Base-by-base conservation (phyloP, 2,329 filamentous ascomycete species). In the Stemphylium vesicarium region DNA sequence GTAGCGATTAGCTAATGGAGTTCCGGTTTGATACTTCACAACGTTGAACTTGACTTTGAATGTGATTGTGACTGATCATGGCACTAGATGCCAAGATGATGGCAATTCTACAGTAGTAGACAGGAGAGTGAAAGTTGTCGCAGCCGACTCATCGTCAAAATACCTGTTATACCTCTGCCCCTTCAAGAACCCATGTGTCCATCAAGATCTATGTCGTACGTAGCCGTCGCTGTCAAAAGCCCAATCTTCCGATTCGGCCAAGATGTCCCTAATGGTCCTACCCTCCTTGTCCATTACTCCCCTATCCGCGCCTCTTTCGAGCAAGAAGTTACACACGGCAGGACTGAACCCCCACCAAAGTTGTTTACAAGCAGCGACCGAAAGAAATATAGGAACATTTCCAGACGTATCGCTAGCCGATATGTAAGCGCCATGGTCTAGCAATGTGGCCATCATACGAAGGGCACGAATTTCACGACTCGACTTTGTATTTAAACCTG, bases 1-100 rank as follows among this genome's bases (percentile, higher is more conserved):
- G 59, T 64, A 67, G 65, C 63, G 54, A 57, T 52, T 67, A 69
- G 65, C 63, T 61, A 65, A 67, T 59, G 64, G 63, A 67, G 65
- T 69, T 69, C 59, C 59, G 65, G 63, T 42, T 64, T 53, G 42
- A 55, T 56, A 62, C 53, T 64, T 65, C 46, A 60, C 40, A 29
- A 51, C 18, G 9, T 20, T 26, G 26, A 24, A 12, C 12, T 31
- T 26, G 24, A 36, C 4, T 33, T 16, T 50, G 20, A 22, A 35
- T 35, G 16, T 44, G 24, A 31, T 9, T 24, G 36, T 29, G 31
- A 35, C n/a, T 36, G 32, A 37, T 24, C 29, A n/a, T 24, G 20
- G n/a, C 2, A 24, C 11, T 2, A 9, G 10, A 10, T 29, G 9
- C 26, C 26, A 29, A 9, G 9, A 29, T 29, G 11, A 2, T 29